These are phyloP conservation scores for Zanthoxylum bungeanum DNA, from an alignment of 345 rosid species.

Conservation along the genomic window DNA sequence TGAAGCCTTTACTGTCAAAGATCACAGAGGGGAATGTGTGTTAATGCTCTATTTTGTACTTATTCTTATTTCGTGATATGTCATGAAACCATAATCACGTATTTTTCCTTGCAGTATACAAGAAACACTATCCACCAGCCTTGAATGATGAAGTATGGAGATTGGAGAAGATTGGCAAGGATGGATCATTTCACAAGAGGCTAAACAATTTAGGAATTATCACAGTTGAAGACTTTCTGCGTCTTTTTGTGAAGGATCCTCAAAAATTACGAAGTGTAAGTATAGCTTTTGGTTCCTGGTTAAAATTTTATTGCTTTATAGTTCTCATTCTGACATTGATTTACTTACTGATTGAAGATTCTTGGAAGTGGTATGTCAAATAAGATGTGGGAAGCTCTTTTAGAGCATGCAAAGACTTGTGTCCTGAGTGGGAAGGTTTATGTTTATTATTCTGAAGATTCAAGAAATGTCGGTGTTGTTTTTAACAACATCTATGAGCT, in stretches of 20 bases:
- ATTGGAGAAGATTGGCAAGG: constrained; percentile 98
- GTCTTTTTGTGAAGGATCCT: constrained; percentile 68
- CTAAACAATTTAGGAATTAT: constrained; percentile 44
- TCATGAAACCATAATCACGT: not conserved
- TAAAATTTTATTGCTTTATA: constrained; percentile 1
- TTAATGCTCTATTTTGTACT: not conserved
- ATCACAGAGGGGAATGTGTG: constrained; percentile 96
- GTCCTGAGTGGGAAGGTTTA: constrained; percentile 76
- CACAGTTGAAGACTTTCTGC: constrained; percentile 80
- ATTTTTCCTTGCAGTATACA: constrained; percentile 66
- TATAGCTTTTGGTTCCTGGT: constrained; percentile 23
- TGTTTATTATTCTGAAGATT: constrained; percentile 81
- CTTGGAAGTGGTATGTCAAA: constrained; percentile 99
- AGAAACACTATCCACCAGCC: constrained; percentile 97
- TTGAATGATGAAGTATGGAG: constrained; percentile 91
- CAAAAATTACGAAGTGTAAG: constrained; percentile 77
- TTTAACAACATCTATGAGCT: constrained; percentile 86
- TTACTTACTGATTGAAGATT: constrained; percentile 44
- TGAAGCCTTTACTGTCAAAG: constrained; percentile 93
- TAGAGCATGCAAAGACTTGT: constrained; percentile 97
- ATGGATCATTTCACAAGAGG: constrained; percentile 96
- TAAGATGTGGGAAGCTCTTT: constrained; percentile 98
- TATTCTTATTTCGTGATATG: not conserved
- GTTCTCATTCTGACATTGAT: constrained; percentile 27
- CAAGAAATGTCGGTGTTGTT: constrained; percentile 71